Percentiles rank a stretch among this genome's conserved stretches.
Conservation (phyloP, 2,329 filamentous ascomycete genomes). For the Incumbomyces delicatus region DNA sequence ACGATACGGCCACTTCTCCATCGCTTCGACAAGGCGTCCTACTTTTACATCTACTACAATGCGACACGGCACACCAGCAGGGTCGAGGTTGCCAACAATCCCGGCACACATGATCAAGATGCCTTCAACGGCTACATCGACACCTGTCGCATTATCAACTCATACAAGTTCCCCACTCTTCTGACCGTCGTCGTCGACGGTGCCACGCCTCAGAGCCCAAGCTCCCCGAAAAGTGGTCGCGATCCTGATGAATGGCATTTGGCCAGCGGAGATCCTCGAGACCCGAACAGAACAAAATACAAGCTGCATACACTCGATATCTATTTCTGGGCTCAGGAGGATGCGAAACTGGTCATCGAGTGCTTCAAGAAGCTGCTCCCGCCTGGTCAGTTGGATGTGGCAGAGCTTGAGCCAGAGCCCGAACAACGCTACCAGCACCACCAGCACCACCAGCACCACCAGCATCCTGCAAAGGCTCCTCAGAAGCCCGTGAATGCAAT, state of each 20-base stretch:
- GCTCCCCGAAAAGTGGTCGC: constrained; percentile 19
- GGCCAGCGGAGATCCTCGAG: constrained; percentile 42
- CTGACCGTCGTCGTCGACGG: constrained; percentile 48
- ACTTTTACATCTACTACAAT: constrained; percentile 56
- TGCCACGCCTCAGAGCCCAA: constrained; percentile 21
- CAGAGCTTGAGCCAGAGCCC: constrained; percentile 29
- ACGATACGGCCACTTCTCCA: constrained; percentile 47
- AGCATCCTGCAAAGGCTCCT: constrained; percentile 24
- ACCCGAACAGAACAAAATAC: constrained; percentile 45
- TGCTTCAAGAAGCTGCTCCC: constrained; percentile 29
- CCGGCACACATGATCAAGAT: constrained; percentile 54
- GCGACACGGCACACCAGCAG: constrained; percentile 43
- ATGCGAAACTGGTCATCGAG: constrained; percentile 46
- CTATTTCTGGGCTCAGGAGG: constrained; percentile 55
- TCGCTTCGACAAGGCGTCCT: constrained; percentile 55
- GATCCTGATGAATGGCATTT: constrained; percentile 47
- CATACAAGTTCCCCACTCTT: constrained; percentile 49
- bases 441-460: constrained; percentile 25
- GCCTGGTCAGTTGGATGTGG: constrained; percentile 37
- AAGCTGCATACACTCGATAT: constrained; percentile 52
- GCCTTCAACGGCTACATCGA: constrained; percentile 51
- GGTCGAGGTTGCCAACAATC: constrained; percentile 55
- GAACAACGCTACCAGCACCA: constrained; percentile 25
- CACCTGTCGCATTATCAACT: constrained; percentile 44
- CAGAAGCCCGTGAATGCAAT: constrained; percentile 22